These are phyloP conservation scores for Tremella fuciformis DNA, from an alignment of 768 basidiomycete genomes.

Conservation along the genomic window DNA sequence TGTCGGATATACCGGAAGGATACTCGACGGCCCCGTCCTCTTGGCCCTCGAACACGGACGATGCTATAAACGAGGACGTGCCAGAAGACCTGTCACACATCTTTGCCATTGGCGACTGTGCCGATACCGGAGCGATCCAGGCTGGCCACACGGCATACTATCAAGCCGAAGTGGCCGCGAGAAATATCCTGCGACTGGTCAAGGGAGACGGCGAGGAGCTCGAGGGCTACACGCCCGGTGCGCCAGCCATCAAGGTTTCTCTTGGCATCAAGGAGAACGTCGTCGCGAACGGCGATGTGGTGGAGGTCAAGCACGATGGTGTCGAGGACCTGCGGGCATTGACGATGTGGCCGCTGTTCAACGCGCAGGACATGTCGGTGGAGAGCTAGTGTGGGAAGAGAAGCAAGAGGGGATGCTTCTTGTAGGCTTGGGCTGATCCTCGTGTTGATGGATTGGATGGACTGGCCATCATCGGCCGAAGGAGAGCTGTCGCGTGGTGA, in stretches of 20 bases:
- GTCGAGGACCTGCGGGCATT: conserved; percentile 27
- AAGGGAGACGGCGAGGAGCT: conserved; percentile 20
- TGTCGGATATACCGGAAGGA: conserved; percentile 5
- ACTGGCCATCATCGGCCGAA: too few species aligned
- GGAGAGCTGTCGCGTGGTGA: too few species aligned
- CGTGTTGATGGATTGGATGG: too few species aligned
- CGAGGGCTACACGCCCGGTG: conserved; percentile 39
- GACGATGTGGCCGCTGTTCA: conserved; percentile 1
- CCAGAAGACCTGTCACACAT: conserved; percentile 18
- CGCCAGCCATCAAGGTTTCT: conserved; percentile 48
- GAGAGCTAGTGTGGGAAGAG: too few species aligned
- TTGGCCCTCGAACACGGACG: background rate
- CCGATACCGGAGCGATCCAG: conserved; percentile 31
- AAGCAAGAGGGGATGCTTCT: too few species aligned
- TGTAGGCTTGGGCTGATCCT: too few species aligned
- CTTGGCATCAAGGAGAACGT: conserved; percentile 33
- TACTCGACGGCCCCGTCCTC: background rate
- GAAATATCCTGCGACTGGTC: conserved; percentile 36
- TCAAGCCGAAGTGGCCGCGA: conserved; percentile 33
- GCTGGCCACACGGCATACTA: conserved; percentile 39
- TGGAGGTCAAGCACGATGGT: conserved; percentile 29
- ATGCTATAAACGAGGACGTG: background rate
- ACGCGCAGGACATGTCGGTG: too few species aligned
- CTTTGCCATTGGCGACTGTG: conserved; percentile 40
- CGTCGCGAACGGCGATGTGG: conserved; percentile 29